Conservation (phyloP, 75 land plant genomes). For the Pinus taeda region DNA sequence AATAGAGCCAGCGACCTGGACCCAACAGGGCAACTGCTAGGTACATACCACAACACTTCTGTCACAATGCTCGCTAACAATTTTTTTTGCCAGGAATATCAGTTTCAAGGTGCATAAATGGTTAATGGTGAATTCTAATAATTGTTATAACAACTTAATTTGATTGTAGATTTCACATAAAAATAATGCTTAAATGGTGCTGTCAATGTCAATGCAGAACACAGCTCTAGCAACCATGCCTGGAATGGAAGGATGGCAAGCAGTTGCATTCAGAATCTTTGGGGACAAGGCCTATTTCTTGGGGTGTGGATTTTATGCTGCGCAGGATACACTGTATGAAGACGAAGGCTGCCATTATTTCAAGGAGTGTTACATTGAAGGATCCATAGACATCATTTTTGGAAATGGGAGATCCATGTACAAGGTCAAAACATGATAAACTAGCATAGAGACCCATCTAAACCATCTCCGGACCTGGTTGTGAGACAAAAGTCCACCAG, state of each 20-base stretch:
- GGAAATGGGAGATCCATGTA: slow-evolving; percentile 79
- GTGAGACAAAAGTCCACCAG: no score
- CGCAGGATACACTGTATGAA: slow-evolving; percentile 86
- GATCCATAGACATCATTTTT: slow-evolving; percentile 83
- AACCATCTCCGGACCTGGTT: no score
- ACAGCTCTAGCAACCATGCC: no score
- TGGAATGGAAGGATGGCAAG: slow-evolving; percentile 67
- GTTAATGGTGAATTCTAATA: no score
- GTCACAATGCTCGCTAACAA: slow-evolving; percentile 59
- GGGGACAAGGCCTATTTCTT: slow-evolving; percentile 81
- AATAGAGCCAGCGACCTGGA: slow-evolving; percentile 71
- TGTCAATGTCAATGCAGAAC: no score
- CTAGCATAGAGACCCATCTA: no score
- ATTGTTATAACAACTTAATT: no score
- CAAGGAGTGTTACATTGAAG: slow-evolving; percentile 63
- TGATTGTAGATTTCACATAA: no score
- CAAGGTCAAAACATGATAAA: no score
- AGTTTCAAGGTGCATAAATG: slow-evolving; percentile 82
- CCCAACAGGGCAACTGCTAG: slow-evolving; percentile 62
- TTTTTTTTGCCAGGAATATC: slow-evolving; percentile 78
- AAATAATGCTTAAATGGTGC: no score
- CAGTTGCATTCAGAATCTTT: slow-evolving; percentile 64
- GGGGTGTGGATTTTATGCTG: slow-evolving; percentile 50
- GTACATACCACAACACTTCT: slow-evolving; percentile 79
- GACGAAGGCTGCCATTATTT: slow-evolving; percentile 76